A percentile compares a stretch with the other conserved stretches of the same genome.
Evolutionary conservation across 441 rosid genomes (phyloP).

Genomic region (Iberis amara): DNA sequence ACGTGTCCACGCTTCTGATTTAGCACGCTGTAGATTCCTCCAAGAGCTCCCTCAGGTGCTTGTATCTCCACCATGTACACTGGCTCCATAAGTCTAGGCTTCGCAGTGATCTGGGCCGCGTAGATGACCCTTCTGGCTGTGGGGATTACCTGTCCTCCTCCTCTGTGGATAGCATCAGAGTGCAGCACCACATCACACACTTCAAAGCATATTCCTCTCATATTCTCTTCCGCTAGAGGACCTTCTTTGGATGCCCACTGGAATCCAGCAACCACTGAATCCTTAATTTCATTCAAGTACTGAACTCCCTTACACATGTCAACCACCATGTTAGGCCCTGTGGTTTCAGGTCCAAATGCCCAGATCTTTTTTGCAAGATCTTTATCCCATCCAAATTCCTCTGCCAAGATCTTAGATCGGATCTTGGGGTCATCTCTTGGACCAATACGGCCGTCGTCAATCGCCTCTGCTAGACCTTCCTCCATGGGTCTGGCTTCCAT

Average conservation of each 20-base stretch:
- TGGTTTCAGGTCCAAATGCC: constrained; percentile 38
- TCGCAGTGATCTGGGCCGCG: constrained; percentile 32
- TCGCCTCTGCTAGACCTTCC: constrained; percentile 35
- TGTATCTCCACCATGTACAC: constrained; percentile 37
- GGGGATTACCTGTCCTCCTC: constrained; percentile 36
- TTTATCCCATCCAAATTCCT: constrained; percentile 39
- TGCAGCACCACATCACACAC: constrained; percentile 35
- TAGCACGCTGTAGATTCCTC: constrained; percentile 38
- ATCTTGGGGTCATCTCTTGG: constrained; percentile 37
- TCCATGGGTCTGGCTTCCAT: constrained; percentile 37
- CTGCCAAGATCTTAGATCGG: constrained; percentile 33
- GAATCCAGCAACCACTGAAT: constrained; percentile 34
- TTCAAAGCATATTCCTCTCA: constrained; percentile 34
- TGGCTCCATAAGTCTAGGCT: constrained; percentile 34
- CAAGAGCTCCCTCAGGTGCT: constrained; percentile 35
- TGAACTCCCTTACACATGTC: constrained; percentile 41
- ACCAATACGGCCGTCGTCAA: constrained; percentile 35
- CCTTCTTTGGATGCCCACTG: constrained; percentile 40
- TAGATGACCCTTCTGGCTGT: constrained; percentile 35
- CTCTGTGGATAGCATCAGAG: constrained; percentile 37
- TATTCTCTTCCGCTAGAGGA: constrained; percentile 31
- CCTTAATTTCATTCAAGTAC: constrained; percentile 35
- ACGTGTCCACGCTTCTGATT: constrained; percentile 38
- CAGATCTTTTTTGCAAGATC: constrained; percentile 36
- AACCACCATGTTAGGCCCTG: constrained; percentile 37